Conservation (phyloP, 441 rosid species). For the Euphorbia celastroides region DNA sequence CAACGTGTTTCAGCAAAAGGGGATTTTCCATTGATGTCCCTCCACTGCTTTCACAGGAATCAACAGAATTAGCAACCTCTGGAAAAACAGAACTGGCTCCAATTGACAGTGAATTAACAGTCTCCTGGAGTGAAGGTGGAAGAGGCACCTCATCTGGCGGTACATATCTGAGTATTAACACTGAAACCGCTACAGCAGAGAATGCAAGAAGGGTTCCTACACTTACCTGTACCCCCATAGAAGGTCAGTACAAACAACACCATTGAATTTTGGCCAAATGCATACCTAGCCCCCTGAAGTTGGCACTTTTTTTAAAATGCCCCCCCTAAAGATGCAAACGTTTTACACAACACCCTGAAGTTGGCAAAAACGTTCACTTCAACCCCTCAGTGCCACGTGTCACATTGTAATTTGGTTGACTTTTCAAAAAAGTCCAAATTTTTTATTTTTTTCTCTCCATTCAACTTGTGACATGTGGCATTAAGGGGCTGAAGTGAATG, state of each 20-base stretch:
- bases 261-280: too few species aligned
- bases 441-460: too few species aligned
- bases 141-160: conserved; percentile 72
- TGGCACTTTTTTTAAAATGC: too few species aligned
- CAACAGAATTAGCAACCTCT: conserved; percentile 19
- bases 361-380: too few species aligned
- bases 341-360: too few species aligned
- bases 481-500: too few species aligned
- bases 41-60: conserved; percentile 23
- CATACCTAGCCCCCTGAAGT: too few species aligned
- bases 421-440: too few species aligned
- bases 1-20: conserved; percentile 34
- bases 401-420: too few species aligned
- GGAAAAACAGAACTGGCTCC: conserved; percentile 18
- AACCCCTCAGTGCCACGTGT: too few species aligned
- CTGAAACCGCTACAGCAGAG: conserved; percentile 73
- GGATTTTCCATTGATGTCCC: conserved; percentile 31
- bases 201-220: conserved; percentile 87
- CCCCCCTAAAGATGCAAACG: too few species aligned
- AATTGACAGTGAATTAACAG: conserved; percentile 29
- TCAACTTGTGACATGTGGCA: too few species aligned
- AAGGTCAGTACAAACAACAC: background rate
- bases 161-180: conserved; percentile 70
- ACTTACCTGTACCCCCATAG: conserved; percentile 65
- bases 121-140: conserved; percentile 46